Base-by-base conservation (phyloP, 2,329 filamentous ascomycete genomes). In the Colletotrichum sp. region DNA sequence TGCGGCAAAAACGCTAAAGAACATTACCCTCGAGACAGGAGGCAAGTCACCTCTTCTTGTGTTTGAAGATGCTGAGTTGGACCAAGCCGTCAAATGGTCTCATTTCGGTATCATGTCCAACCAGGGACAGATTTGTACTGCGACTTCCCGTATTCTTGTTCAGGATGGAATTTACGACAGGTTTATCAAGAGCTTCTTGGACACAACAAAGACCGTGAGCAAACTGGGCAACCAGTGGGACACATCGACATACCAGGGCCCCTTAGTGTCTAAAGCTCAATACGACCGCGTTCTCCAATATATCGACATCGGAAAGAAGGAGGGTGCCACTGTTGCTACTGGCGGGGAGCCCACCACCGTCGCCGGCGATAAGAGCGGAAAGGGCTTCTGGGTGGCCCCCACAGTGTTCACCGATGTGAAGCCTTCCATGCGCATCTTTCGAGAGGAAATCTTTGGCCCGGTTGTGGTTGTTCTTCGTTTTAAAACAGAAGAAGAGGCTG, bases 251-350 rank as follows among this genome's bases (percentile, higher is more conserved):
- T 94, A 92, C 85, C 94, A 95, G 80, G 94, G 94, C 1, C 94
- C 94, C 0, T 93, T 95, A 80, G 90, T 95, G 62, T 94, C 92
- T 9, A 92, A 93, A 81, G 83, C 87, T 12, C 94, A 95, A 81
- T 94, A 93, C 79, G 92, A 95, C 67, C 88, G 91, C 52, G 89
- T 96, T 5, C 86, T 96, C 36, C 88, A 88, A 1, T 96, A 93
- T 81, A 91, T 96, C 59, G 90, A 95, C 71, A 81, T 88, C 13
- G 94, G 93, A 26, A 94, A 94, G 80, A 87, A 87, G 7, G 92
- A 94, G 81, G 94, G 94, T 30, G 92, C 93, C 1, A 93, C 87
- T 7, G 86, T 96, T 2, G 86, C 89, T 21, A 83, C 89, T 3
- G 94, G 94, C 16, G 94, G 94, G 13, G 81, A 84, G 7, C 82